A percentile compares a stretch with the other conserved stretches of the same genome.
phyloP scores from a whole-genome alignment of 352 stramenopile species.

The Thraustochytrium striatum region DNA sequence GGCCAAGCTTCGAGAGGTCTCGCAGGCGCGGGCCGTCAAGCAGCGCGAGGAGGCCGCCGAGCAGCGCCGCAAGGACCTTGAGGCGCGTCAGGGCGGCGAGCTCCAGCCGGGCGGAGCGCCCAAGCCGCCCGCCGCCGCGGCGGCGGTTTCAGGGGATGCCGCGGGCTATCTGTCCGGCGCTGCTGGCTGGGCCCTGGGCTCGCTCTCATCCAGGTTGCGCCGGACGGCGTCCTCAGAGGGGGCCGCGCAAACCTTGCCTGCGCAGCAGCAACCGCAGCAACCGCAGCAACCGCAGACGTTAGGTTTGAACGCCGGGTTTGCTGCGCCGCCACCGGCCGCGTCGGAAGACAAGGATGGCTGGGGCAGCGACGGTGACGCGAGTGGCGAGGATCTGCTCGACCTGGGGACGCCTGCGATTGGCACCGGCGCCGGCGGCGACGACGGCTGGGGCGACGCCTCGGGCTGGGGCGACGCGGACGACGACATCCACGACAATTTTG shows the following conservation, averaged over 20 bases:
- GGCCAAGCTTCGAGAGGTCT: not conserved
- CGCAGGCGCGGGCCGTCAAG: constrained; percentile 9
- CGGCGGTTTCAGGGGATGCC: not conserved
- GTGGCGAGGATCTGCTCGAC: not conserved
- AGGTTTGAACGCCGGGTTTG: not conserved
- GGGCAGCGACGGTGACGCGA: not conserved
- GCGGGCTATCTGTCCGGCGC: constrained; percentile 14
- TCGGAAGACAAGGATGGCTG: not conserved
- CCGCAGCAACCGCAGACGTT: not conserved
- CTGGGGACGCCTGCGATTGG: not conserved
- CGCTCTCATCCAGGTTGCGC: not conserved
- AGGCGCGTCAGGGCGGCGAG: constrained; percentile 6
- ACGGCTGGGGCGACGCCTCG: not conserved
- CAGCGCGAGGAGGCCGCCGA: constrained; percentile 31
- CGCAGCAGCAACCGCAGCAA: not conserved
- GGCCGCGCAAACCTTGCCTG: not conserved
- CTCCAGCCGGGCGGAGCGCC: not conserved
- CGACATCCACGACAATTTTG: not conserved
- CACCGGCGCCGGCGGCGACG: not conserved
- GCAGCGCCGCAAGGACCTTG: constrained; percentile 16
- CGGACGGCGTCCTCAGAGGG: not conserved
- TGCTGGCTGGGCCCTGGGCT: constrained; percentile 33
- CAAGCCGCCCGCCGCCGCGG: not conserved
- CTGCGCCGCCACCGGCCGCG: not conserved
- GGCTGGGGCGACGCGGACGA: constrained; percentile 49